phyloP scores from a whole-genome alignment of 148 eudicot genomes.

The Chenopodium formosanum region DNA sequence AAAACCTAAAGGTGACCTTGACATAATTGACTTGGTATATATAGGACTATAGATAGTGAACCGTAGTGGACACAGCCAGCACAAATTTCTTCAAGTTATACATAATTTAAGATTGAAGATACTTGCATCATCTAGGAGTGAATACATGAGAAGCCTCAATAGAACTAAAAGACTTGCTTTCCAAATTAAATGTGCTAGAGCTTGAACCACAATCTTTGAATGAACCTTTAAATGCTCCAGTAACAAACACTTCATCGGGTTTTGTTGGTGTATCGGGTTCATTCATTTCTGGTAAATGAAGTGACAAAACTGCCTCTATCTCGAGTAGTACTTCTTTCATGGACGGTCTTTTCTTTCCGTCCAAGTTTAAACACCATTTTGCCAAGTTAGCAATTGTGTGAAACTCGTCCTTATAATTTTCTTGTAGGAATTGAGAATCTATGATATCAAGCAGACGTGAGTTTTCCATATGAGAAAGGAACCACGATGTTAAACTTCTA shows the following conservation, averaged over 20 bases:
- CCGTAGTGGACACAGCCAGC: too few species aligned
- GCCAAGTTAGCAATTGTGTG: too few species aligned
- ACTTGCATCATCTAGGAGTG: constrained; percentile 10
- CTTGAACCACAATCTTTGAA: not conserved
- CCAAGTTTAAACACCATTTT: too few species aligned
- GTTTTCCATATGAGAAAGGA: constrained; percentile 27
- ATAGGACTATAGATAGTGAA: too few species aligned
- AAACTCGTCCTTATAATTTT: too few species aligned
- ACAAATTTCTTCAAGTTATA: too few species aligned
- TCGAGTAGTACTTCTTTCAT: constrained; percentile 35
- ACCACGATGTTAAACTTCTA: constrained; percentile 33
- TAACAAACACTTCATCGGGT: not conserved
- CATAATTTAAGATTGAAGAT: too few species aligned
- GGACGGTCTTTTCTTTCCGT: constrained; percentile 20
- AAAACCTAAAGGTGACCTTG: too few species aligned
- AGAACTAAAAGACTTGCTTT: constrained; percentile 4
- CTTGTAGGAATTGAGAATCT: constrained; percentile 12
- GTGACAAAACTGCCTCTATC: constrained; percentile 31
- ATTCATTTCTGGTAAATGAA: constrained; percentile 7
- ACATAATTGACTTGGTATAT: too few species aligned
- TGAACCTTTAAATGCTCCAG: not conserved
- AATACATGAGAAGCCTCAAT: constrained; percentile 23
- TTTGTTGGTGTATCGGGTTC: not conserved
- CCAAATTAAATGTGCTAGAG: constrained; percentile 9
- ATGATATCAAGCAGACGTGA: constrained; percentile 24